Conservation (phyloP, 495 filamentous ascomycete species). For the Penicillium lividum region DNA sequence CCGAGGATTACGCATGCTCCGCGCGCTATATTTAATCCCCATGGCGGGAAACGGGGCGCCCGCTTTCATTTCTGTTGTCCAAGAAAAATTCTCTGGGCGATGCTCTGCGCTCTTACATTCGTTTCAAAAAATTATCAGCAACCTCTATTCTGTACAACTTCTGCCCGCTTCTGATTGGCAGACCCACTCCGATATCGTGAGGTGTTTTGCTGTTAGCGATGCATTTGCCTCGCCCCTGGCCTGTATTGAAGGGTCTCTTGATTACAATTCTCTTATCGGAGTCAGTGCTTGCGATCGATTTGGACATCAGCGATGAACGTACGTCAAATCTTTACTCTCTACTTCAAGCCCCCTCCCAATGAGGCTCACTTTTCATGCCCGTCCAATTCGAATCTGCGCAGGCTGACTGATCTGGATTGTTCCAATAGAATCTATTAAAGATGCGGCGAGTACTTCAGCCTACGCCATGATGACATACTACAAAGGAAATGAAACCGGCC, state of each 20-base stretch:
- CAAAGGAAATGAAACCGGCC: conserved; percentile 61
- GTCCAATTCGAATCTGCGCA: neutral
- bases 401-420: neutral
- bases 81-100: neutral
- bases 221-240: conserved; percentile 6
- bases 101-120: neutral
- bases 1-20: conserved; percentile 27
- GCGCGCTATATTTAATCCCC: conserved; percentile 8
- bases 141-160: neutral
- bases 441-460: conserved; percentile 58
- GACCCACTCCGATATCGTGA: neutral
- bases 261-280: conserved; percentile 4
- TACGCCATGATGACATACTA: conserved; percentile 72
- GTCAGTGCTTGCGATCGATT: conserved; percentile 15
- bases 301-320: conserved; percentile 26
- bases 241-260: conserved; percentile 7
- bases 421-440: conserved; percentile 62
- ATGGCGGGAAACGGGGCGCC: conserved; percentile 1
- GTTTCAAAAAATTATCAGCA: neutral
- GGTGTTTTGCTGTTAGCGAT: conserved; percentile 2
- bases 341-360: neutral
- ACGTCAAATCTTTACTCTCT: neutral
- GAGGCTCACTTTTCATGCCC: neutral
- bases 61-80: neutral
- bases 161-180: neutral